Evolutionary conservation across 2,329 filamentous ascomycete species (phyloP), one percentile per base, ranked within the genome.

Genomic region (Corniculantispora saksenae): DNA sequence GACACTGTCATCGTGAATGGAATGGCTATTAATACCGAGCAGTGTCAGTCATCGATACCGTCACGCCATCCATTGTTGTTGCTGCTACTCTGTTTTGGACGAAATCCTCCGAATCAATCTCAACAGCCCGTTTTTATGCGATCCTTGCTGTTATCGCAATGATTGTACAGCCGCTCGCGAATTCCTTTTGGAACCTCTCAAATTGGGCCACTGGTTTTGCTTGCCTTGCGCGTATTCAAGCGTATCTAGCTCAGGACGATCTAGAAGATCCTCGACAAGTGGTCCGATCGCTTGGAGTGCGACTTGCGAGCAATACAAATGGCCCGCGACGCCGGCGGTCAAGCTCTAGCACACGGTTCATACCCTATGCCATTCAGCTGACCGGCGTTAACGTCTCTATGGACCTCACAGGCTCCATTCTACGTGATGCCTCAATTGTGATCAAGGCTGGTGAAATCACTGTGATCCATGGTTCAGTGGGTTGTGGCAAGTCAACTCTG

Each of bases 51-150:
- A 38, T 43, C 1, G 61, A 57, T 2, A 43, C 40, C 1, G 29
- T 53, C 1, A 43, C 61, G 1, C 61, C 61, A 3, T 45, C 54
- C 3, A 10, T 58, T 21, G 61, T 57, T 15, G 23, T 64, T 19
- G 61, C 54, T 9, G 61, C 50, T 3, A 29, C 53, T 27, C 10
- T 64, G 43, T 64, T 64, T 27, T 64, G 61, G 61, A 64, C 61
- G 6, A 51, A 29, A 43, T 54, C 54, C 2, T n/a, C 43, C 21
- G 21, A 51, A 17, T 2, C 29, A 2, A 29, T 64, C 12, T 48
- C 61, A 3, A 21, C 54, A 6, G 61, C 53, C 1, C 45, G 29
- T 2, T 57, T 64, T 17, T 64, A 50, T 19, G 40, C 61, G 3
- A 64, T 51, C 27, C 54, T 64, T 21, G 61, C 61, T 2, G 53